Conservation (phyloP, 2,329 filamentous ascomycete species). For the Lomentospora prolificans region DNA sequence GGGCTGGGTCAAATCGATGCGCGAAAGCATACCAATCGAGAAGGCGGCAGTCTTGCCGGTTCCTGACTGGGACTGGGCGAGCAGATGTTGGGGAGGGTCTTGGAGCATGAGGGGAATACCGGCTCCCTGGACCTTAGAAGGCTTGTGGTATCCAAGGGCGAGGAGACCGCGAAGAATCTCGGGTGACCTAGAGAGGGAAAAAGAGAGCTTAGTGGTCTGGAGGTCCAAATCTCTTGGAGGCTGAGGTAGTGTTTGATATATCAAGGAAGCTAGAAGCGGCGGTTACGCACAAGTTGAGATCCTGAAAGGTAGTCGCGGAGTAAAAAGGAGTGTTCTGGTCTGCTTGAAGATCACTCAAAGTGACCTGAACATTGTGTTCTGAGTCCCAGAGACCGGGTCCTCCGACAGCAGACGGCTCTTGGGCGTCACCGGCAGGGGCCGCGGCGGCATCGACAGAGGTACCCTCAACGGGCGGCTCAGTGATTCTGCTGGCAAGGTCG, state of each 20-base stretch:
- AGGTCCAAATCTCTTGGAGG: neutral
- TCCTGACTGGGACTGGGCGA: constrained; percentile 97
- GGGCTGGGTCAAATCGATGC: constrained; percentile 63
- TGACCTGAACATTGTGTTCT: constrained; percentile 83
- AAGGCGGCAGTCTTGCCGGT: constrained; percentile 98
- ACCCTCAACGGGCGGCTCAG: constrained; percentile 26
- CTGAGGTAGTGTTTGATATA: neutral
- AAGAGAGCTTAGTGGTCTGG: constrained; percentile 6
- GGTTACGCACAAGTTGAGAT: constrained; percentile 67
- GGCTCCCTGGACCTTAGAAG: constrained; percentile 95
- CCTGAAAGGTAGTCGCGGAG: constrained; percentile 74
- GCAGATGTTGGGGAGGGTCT: constrained; percentile 85
- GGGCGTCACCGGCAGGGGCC: constrained; percentile 16
- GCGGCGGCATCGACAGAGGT: constrained; percentile 14
- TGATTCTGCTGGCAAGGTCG: constrained; percentile 42
- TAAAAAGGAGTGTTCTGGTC: constrained; percentile 81
- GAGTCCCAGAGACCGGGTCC: constrained; percentile 56
- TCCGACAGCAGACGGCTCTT: constrained; percentile 25
- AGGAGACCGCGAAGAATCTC: constrained; percentile 67
- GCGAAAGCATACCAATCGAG: constrained; percentile 80
- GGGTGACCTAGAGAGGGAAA: constrained; percentile 18
- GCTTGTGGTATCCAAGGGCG: constrained; percentile 81
- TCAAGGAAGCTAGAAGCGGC: neutral
- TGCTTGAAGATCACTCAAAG: constrained; percentile 78
- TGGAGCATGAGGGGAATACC: constrained; percentile 81